Conservation (phyloP, 2,329 filamentous ascomycete genomes). For the Trichoderma cornu-damae region DNA sequence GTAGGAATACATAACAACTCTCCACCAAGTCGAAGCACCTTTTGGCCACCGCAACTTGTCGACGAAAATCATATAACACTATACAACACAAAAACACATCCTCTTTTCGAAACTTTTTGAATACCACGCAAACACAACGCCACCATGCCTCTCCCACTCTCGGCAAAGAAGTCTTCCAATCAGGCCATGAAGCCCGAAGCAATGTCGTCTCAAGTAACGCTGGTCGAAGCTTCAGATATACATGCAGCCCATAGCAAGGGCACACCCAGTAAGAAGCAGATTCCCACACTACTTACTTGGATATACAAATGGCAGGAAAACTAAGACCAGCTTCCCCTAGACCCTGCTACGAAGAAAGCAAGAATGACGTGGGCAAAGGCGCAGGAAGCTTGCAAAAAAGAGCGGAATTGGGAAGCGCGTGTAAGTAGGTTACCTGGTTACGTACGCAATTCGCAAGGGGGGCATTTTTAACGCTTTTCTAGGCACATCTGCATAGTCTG, state of each 20-base stretch:
- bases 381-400: background rate
- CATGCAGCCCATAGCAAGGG: background rate
- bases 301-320: background rate
- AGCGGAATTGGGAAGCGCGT: slow-evolving; percentile 5
- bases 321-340: background rate
- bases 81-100: background rate
- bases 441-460: background rate
- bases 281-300: background rate
- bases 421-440: background rate
- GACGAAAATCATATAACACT: background rate
- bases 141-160: slow-evolving; percentile 6
- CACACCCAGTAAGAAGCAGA: background rate
- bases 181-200: slow-evolving; percentile 1
- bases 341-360: background rate
- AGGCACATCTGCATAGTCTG: background rate
- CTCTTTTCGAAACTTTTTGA: background rate
- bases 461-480: background rate
- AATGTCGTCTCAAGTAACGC: slow-evolving; percentile 8
- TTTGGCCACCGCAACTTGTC: background rate
- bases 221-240: background rate
- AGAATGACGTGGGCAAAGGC: slow-evolving; percentile 18
- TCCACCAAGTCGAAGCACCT: background rate
- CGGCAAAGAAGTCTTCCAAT: background rate
- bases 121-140: background rate
- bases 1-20: background rate